Conservation (phyloP, 2,329 filamentous ascomycete species). For the Ophiostoma tasmaniense region DNA sequence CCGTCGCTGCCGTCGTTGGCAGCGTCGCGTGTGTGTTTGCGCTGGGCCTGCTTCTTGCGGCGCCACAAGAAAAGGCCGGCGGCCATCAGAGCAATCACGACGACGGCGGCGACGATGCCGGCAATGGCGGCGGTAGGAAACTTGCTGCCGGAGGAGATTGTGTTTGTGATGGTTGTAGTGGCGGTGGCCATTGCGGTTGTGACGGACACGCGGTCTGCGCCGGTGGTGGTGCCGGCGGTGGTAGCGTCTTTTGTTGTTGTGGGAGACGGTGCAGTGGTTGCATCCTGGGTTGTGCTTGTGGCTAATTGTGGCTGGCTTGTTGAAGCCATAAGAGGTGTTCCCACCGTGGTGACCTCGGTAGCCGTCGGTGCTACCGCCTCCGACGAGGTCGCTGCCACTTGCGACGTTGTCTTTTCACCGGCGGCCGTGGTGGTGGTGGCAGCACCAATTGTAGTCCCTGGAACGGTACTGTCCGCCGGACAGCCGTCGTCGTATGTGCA, state of each 20-base stretch:
- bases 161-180: neutral
- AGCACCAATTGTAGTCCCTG: neutral
- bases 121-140: constrained; percentile 28
- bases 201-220: neutral
- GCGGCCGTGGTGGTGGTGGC: neutral
- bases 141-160: constrained; percentile 2
- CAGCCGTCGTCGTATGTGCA: constrained; percentile 30
- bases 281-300: neutral
- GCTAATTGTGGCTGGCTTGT: neutral
- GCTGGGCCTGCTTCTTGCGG: neutral
- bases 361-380: neutral
- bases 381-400: neutral
- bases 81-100: constrained; percentile 25
- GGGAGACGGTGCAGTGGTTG: constrained; percentile 12
- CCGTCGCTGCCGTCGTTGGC: neutral
- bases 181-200: neutral
- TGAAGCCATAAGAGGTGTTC: neutral
- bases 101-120: constrained; percentile 28
- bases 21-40: neutral
- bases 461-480: constrained; percentile 20
- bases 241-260: neutral
- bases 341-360: neutral
- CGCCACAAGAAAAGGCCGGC: constrained; percentile 21
- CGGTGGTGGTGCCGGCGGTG: neutral
- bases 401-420: neutral